Percentiles rank a stretch among this genome's conserved stretches.
These are phyloP conservation scores for Coriolopsis trogii DNA, from an alignment of 1,284 basidiomycete genomes.

Conservation along the genomic window DNA sequence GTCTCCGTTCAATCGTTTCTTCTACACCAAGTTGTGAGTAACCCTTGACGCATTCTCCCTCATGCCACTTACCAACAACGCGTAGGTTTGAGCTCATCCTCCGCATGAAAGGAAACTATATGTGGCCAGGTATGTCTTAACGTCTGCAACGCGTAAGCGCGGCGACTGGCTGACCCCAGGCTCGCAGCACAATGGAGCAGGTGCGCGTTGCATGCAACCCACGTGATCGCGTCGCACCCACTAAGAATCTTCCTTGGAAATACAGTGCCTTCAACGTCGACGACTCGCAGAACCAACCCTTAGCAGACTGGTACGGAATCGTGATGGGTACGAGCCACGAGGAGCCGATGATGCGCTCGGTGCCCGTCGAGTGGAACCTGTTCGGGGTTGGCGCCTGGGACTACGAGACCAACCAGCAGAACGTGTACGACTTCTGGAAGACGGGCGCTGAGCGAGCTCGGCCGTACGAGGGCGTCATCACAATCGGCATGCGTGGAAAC, in stretches of 20 bases:
- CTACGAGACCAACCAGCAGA: conserved; percentile 53
- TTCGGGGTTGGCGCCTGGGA: conserved; percentile 64
- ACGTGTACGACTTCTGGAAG: conserved; percentile 62
- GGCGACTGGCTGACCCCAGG: not conserved
- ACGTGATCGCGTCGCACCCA: conserved; percentile 12
- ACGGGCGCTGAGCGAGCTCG: conserved; percentile 58
- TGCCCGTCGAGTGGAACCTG: conserved; percentile 60
- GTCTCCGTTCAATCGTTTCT: conserved; percentile 65
- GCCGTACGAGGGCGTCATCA: conserved; percentile 62
- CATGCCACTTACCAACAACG: not conserved
- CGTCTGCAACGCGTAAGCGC: not conserved
- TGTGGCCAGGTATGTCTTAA: conserved; percentile 51
- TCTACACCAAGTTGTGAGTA: conserved; percentile 64
- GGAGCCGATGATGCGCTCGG: conserved; percentile 68
- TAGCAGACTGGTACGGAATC: conserved; percentile 70
- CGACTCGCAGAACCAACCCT: conserved; percentile 62
- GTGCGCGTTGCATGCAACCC: conserved; percentile 6
- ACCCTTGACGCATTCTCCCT: not conserved
- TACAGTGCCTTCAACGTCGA: conserved; percentile 68
- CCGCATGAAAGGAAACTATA: conserved; percentile 69
- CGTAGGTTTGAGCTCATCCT: conserved; percentile 66
- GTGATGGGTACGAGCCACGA: conserved; percentile 74
- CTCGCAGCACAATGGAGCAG: conserved; percentile 26
- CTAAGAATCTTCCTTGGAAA: conserved; percentile 20
- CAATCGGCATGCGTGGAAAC: conserved; percentile 68